Base-by-base conservation (phyloP, 140 eudicot genomes). In the Cichorium intybus region DNA sequence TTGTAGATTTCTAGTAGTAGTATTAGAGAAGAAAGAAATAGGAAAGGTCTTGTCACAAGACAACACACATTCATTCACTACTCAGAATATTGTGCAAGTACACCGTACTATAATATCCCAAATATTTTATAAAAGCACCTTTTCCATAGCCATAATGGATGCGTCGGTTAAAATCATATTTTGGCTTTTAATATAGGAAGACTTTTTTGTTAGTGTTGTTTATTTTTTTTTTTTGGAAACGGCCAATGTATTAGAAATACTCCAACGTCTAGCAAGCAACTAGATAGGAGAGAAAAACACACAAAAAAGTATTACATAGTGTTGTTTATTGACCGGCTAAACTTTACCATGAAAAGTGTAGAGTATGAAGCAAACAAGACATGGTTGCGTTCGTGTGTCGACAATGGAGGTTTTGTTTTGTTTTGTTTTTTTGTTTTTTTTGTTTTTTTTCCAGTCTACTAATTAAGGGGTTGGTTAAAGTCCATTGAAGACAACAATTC, bases 41-140 rank as follows among this genome's bases (percentile, higher is more conserved):
- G 51, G 79, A 67, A 74, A 74, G 74, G 79, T 74, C 79, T 74
- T 74, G 74, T 74, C 79, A 74, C 70, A 58, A 74, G 75, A 74
- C 79, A 74, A 67, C 74, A 74, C 79, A 59, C 64, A 60, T 67
- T 66, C 79, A 74, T 66, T 74, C 69, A 66, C 79, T 34, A 48
- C 26, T 66, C 79, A 74, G 74, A 66, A 74, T 74, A 74, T 74
- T 58, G 52, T 67, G 68, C 39, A 66, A 66, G 75, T 74, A 74
- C 75, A 51, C 69, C 69, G 69, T 59, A 74, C 79, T 65, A 50
- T 34, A 24, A 54, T 16, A 59, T 18, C 79, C 52, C 64, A 66
- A 58, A 18, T 35, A 56, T 56, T 28, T 7, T 39, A 12, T 35
- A 20, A 64, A 47, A 47, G 16, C 37, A 62, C 56, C 17, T 62